phyloP scores from a whole-genome alignment of 257 asterid genomes.

The Solanum clarkiae region DNA sequence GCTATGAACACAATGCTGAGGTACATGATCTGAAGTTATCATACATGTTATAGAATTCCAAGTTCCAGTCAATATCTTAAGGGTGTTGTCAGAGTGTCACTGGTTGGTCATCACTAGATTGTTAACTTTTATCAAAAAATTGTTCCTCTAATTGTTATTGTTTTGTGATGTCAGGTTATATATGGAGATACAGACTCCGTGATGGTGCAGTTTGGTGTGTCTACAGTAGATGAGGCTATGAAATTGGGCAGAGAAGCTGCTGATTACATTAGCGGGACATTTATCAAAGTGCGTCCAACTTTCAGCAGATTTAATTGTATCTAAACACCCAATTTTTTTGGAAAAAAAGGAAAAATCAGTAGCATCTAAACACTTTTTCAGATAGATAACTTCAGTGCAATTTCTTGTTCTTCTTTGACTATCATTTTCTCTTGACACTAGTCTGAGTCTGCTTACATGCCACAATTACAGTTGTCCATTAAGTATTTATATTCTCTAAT shows the following conservation, averaged over 20 bases:
- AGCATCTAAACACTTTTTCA: not conserved
- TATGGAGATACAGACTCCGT: slow-evolving; percentile 99
- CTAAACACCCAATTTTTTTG: not conserved
- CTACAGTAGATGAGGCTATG: slow-evolving; percentile 92
- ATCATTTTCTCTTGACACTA: not conserved
- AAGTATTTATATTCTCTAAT: not conserved
- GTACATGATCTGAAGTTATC: slow-evolving; percentile 18
- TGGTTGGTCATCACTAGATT: not conserved
- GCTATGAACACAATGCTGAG: slow-evolving; percentile 90
- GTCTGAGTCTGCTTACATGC: not conserved
- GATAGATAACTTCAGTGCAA: not conserved
- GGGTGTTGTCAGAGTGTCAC: not conserved
- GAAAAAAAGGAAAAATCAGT: not conserved
- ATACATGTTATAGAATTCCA: not conserved
- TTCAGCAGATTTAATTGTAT: not conserved
- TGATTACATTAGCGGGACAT: slow-evolving; percentile 77
- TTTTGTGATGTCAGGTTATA: slow-evolving; percentile 51
- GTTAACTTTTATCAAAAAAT: not conserved
- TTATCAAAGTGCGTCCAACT: slow-evolving; percentile 49
- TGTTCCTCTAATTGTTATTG: not conserved
- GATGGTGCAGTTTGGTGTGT: slow-evolving; percentile 96
- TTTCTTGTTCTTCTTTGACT: not conserved
- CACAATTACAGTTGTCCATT: not conserved
- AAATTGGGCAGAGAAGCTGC: slow-evolving; percentile 94
- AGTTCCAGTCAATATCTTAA: not conserved